These are phyloP conservation scores for Ophiostoma australiae DNA, from an alignment of 2,329 filamentous ascomycete species.

Conservation along the genomic window DNA sequence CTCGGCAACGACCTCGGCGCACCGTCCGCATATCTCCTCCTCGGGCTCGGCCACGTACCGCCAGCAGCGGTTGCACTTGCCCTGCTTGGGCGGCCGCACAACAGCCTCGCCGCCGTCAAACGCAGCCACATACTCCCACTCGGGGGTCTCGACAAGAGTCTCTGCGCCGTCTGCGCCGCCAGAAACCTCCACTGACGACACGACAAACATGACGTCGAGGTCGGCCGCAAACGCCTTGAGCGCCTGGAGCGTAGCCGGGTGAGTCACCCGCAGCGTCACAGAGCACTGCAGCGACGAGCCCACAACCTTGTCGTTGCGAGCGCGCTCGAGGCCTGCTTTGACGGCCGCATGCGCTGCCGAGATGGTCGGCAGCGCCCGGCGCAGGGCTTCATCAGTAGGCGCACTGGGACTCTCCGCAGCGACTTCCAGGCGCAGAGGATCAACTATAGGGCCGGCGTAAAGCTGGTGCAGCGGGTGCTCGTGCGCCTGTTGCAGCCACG, in stretches of 20 bases:
- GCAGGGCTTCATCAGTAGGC: constrained; percentile 30
- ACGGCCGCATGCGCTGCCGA: constrained; percentile 59
- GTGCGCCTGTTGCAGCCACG: constrained; percentile 49
- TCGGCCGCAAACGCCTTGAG: constrained; percentile 43
- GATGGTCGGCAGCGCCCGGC: constrained; percentile 42
- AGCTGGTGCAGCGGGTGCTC: constrained; percentile 45
- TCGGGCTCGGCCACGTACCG: constrained; percentile 66
- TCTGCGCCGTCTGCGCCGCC: constrained; percentile 34
- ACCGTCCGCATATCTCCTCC: constrained; percentile 66
- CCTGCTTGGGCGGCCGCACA: constrained; percentile 46
- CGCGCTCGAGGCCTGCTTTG: constrained; percentile 69
- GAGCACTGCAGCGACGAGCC: constrained; percentile 77
- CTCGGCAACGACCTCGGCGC: constrained; percentile 56
- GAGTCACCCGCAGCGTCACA: constrained; percentile 51
- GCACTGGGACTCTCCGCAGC: constrained; percentile 24
- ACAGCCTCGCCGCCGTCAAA: constrained; percentile 43
- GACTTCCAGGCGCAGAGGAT: neutral
- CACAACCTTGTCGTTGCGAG: constrained; percentile 64
- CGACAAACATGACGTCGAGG: constrained; percentile 62
- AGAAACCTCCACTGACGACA: constrained; percentile 55
- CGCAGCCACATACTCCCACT: constrained; percentile 42
- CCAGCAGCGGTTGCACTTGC: constrained; percentile 89
- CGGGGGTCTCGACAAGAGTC: constrained; percentile 29
- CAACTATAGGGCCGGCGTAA: constrained; percentile 42
- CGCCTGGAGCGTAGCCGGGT: constrained; percentile 36